These are phyloP conservation scores for Ustilago tritici DNA, from an alignment of 1,284 basidiomycete genomes.

Conservation along the genomic window DNA sequence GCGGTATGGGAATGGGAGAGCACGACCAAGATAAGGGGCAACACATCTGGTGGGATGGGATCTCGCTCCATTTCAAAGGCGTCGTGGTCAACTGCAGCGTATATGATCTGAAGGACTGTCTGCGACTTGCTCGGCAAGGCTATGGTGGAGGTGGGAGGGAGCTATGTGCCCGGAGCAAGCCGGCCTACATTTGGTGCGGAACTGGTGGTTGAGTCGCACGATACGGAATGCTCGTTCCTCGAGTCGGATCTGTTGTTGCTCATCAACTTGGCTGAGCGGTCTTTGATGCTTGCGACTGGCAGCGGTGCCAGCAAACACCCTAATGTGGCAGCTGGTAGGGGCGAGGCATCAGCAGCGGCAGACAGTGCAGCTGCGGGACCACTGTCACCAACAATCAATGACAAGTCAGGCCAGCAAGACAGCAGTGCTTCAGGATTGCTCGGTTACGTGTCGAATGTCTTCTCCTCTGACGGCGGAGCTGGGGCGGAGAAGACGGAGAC, in stretches of 20 bases:
- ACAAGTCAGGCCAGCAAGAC: constrained; percentile 13
- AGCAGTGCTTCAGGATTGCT: constrained; percentile 34
- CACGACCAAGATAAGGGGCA: too few relatives aligned
- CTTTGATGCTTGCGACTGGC: constrained; percentile 38
- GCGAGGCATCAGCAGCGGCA: not conserved
- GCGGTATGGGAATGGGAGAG: too few relatives aligned
- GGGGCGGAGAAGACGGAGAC: constrained; percentile 12
- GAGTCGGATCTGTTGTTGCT: constrained; percentile 56
- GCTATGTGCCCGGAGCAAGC: constrained; percentile 60
- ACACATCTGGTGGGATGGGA: too few relatives aligned
- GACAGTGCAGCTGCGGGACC: not conserved
- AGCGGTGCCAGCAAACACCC: not conserved
- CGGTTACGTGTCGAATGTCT: constrained; percentile 60
- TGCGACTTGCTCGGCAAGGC: constrained; percentile 79
- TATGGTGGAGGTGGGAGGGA: constrained; percentile 74
- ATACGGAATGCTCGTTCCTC: constrained; percentile 32
- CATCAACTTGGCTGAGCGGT: constrained; percentile 54
- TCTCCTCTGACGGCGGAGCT: constrained; percentile 31
- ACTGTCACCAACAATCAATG: constrained; percentile 6
- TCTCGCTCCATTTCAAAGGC: too few relatives aligned
- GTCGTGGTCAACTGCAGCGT: too few relatives aligned
- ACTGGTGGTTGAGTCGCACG: constrained; percentile 30
- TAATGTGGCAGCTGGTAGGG: not conserved
- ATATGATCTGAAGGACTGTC: constrained; percentile 72
- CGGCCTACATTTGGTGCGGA: constrained; percentile 48